phyloP scores from a whole-genome alignment of 2,329 filamentous ascomycete genomes.

The Epichloe hybrida region DNA sequence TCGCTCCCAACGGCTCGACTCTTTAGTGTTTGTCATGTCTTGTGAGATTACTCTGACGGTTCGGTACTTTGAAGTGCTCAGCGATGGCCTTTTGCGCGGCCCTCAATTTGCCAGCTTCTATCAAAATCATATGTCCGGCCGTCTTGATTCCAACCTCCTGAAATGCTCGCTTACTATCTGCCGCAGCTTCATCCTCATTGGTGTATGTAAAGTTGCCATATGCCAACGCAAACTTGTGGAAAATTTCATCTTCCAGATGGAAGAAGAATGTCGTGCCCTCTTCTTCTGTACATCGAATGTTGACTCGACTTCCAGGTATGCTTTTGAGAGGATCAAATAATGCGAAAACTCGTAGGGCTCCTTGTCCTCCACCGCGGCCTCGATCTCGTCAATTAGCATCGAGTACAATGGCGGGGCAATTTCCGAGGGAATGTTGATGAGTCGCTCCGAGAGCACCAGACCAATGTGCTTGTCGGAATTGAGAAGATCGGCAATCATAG shows the following conservation, averaged over 20 bases:
- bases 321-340: conserved; percentile 83
- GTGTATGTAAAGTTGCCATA: conserved; percentile 63
- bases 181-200: conserved; percentile 65
- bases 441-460: conserved; percentile 76
- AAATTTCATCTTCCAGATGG: conserved; percentile 86
- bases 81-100: conserved; percentile 61
- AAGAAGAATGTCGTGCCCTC: conserved; percentile 67
- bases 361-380: conserved; percentile 75
- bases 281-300: conserved; percentile 53
- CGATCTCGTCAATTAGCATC: conserved; percentile 86
- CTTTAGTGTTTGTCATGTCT: too few species aligned
- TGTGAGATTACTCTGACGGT: too few species aligned
- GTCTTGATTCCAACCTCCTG: conserved; percentile 84
- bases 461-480: conserved; percentile 50
- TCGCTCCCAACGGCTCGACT: too few species aligned
- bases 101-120: conserved; percentile 67
- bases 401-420: conserved; percentile 80
- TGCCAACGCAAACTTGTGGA: conserved; percentile 62
- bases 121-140: conserved; percentile 71
- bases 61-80: conserved; percentile 49
- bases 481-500: conserved; percentile 45
- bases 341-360: conserved; percentile 90
- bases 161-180: conserved; percentile 88
- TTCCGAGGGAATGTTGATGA: conserved; percentile 95
- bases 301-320: conserved; percentile 80